Conservation (phyloP, 2,329 filamentous ascomycete genomes). For the Fusarium compactum region DNA sequence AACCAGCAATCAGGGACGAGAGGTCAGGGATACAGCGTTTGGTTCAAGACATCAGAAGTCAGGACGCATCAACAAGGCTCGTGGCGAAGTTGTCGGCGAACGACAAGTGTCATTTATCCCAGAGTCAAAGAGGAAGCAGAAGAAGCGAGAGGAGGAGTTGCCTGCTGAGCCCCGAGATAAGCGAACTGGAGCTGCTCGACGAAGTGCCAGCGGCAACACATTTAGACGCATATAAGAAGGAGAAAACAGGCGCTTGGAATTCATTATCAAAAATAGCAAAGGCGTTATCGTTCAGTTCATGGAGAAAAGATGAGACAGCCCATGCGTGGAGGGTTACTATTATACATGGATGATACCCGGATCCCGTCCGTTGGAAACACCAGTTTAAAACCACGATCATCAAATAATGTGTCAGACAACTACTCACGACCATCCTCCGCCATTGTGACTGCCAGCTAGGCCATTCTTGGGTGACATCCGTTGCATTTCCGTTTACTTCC, state of each 20-base stretch:
- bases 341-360: slow-evolving; percentile 49
- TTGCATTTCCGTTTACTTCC: slow-evolving; percentile 22
- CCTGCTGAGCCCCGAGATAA: slow-evolving; percentile 50
- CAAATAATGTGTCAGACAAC: slow-evolving; percentile 9
- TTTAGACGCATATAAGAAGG: slow-evolving; percentile 73
- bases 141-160: slow-evolving; percentile 50
- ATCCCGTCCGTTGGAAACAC: slow-evolving; percentile 45
- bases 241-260: slow-evolving; percentile 41
- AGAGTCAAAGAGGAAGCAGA: slow-evolving; percentile 64
- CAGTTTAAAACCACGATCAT: slow-evolving; percentile 22
- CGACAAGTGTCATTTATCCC: slow-evolving; percentile 81
- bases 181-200: slow-evolving; percentile 59
- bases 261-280: slow-evolving; percentile 42
- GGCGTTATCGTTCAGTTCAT: slow-evolving; percentile 43
- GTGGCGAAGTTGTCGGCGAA: slow-evolving; percentile 68
- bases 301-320: slow-evolving; percentile 43
- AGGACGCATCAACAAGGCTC: slow-evolving; percentile 60
- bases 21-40: slow-evolving; percentile 66
- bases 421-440: background rate
- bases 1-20: slow-evolving; percentile 70
- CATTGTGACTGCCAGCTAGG: background rate
- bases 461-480: background rate
- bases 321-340: slow-evolving; percentile 44
- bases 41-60: slow-evolving; percentile 67
- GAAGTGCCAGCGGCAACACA: slow-evolving; percentile 81